Evolutionary conservation across 2,329 filamentous ascomycete genomes (phyloP), one percentile per base, ranked within the genome.

Genomic region (Penicillium oxalicum): DNA sequence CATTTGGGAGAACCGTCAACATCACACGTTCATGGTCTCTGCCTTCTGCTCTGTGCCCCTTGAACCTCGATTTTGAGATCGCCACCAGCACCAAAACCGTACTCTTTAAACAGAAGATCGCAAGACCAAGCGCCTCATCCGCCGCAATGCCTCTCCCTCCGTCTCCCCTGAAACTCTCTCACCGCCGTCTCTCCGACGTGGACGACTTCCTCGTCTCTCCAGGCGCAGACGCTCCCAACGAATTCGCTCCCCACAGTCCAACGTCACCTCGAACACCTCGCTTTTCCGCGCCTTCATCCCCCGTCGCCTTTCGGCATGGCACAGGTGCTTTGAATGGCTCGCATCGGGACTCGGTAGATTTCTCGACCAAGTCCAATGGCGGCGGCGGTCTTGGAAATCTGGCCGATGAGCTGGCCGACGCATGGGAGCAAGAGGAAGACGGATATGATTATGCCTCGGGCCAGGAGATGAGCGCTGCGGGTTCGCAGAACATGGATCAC

Each of bases 371-470:
- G 28, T 56, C 57, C n/a, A 47, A 54, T 4, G 67, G 64, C 2
- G 29, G 29, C 29, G 70, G 72, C 38, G 80, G 79, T 8, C 64
- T 82, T 45, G 81, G 81, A 25, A 84, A 78, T 54, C 64, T 85
- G 44, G 82, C 82, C 27, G 82, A 85, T 60, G 82, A 84, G 61
- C 67, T 84, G 25, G 81, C 77, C 26, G 77, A 81, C 56, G 76
- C 77, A n/a, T 80, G 76, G 72, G 77, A 77, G 24, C 66, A 74
- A 34, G 77, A 78, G 27, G 76, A 77, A 40, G 71, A 68, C 12
- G 72, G 70, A 25, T 74, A 76, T 44, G 70, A 66, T 41, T 70
- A 71, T 49, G 61, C 60, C 6, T 70, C 69, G 1, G 68, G 67
- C 7, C 64, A 69, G 57, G 68, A 70, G 41, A 61, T 57, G 18